A percentile compares a stretch with the other conserved stretches of the same genome.
Evolutionary conservation across 2,329 filamentous ascomycete species (phyloP).

Genomic region (Trichophyton simii): DNA sequence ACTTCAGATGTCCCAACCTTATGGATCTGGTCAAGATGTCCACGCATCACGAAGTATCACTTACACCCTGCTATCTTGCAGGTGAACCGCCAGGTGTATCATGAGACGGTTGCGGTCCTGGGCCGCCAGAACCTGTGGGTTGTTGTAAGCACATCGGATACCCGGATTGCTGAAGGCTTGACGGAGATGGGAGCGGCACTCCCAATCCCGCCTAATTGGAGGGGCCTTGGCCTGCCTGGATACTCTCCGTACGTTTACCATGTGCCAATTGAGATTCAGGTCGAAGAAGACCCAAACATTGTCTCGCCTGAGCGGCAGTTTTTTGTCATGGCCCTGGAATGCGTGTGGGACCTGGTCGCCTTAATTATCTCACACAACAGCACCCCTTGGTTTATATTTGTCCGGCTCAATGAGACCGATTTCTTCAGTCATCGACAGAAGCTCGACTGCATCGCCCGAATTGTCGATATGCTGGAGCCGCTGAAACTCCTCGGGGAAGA

Average conservation of each 20-base stretch:
- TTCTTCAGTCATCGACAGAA: too few species aligned
- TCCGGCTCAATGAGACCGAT: background rate
- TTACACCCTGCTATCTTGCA: background rate
- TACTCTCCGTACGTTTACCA: background rate
- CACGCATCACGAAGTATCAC: background rate
- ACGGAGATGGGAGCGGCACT: background rate
- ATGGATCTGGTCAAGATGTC: background rate
- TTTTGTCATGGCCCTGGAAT: background rate
- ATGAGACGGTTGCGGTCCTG: background rate
- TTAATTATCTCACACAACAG: background rate
- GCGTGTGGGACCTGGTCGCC: slow-evolving; percentile 1
- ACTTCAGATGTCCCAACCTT: background rate
- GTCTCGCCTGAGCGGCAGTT: background rate
- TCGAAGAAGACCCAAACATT: background rate
- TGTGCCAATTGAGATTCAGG: background rate
- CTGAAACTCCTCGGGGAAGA: background rate
- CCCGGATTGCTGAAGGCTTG: background rate
- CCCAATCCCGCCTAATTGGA: background rate
- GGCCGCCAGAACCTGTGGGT: slow-evolving; percentile 3
- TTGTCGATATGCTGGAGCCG: background rate
- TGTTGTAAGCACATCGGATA: background rate
- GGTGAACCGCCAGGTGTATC: background rate
- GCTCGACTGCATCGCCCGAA: background rate
- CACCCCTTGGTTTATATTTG: background rate
- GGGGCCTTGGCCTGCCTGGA: background rate